Base-by-base conservation (phyloP, 2,329 filamentous ascomycete genomes). In the Ophiocordyceps polyrhachis-furcata region DNA sequence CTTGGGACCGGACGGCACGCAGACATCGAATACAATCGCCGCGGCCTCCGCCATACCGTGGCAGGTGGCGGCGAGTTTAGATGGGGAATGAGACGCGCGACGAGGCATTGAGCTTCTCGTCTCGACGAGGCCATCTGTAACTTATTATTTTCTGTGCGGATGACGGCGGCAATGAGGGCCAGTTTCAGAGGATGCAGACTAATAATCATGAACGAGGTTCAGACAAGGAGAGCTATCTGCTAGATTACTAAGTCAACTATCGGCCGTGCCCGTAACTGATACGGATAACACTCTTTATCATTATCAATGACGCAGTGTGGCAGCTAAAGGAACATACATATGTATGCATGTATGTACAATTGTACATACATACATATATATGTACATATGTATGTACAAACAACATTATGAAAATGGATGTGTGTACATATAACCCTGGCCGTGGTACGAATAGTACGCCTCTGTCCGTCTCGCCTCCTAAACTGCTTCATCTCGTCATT, bases 101-200 rank as follows among this genome's bases (percentile, higher is more conserved):
- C 54, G 51, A 58, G 48, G 49, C 58, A 56, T 45, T 55, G 57
- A 43, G 50, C 48, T 48, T 54, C 51, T 51, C 53, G 53, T 46
- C 51, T 53, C 46, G 56, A 52, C 35, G 43, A 41, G 50, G 60
- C 57, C 60, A 61, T n/a, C n/a, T n/a, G n/a, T n/a, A n/a, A n/a
- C n/a, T n/a, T n/a, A n/a, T n/a, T n/a, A n/a, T n/a, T n/a, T n/a
- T n/a, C n/a, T n/a, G n/a, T n/a, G n/a, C n/a, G n/a, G n/a, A n/a
- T 60, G 40, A 38, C 41, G 11, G 12, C 23, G n/a, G 40, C 35
- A 9, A 35, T 19, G 17, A 31, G 9, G 4, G 20, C 17, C 4
- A 11, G 9, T 28, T 28, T 11, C 9, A 28, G 8, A 28, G 25
- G 25, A 28, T 11, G 9, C 9, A 28, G 7, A 28, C 25, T 4